Base-by-base conservation (phyloP, 371 early-diverging fungal species). In the Syncephalastrum racemosum region DNA sequence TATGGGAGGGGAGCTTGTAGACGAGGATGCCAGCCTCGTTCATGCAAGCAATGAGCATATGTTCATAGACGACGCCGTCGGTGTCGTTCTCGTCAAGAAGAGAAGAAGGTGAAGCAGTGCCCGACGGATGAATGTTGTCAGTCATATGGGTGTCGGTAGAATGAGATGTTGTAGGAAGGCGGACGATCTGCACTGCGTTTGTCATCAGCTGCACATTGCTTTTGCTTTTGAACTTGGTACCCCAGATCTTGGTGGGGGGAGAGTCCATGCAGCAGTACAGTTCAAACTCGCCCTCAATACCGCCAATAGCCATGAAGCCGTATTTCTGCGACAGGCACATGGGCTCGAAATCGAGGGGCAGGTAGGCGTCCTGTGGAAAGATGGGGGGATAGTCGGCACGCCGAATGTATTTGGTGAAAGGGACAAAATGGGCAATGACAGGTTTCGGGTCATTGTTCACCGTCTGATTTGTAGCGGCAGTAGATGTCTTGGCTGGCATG, bases 281-380 rank as follows among this genome's bases (percentile, higher is more conserved):
- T 31, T 72, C 70, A 19, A 82, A 66, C 39, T 67, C 71, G 5
- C 81, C 80, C 41, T 76, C 74, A 4, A 69, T 25, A 2, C 79
- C 72, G 42, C 85, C 85, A 27, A 80, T 70, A 6, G 73, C 82
- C 63, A 84, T 72, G 52, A 79, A 84, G 7, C 85, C 85, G 42
- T 77, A 81, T 27, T 71, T 73, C 42, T 77, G 73, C 5, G 76
- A 77, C 22, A 84, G 31, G 48, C 85, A 82, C 31, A 82, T 48
- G 1, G 77, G 73, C 15, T 76, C 75, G 62, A 72, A 74, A 5
- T 59, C 62, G 3, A 75, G 44, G 7, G 67, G 25, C 12, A 74
- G 27, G 41, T 74, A 65, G 13, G 80, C 46, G 36, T 64, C 52
- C 27, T 63, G 59, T 49, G 70, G 50, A 56, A 44, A 45, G 14